Conservation (phyloP, 257 asterid genomes). For the Paulownia fortunei region DNA sequence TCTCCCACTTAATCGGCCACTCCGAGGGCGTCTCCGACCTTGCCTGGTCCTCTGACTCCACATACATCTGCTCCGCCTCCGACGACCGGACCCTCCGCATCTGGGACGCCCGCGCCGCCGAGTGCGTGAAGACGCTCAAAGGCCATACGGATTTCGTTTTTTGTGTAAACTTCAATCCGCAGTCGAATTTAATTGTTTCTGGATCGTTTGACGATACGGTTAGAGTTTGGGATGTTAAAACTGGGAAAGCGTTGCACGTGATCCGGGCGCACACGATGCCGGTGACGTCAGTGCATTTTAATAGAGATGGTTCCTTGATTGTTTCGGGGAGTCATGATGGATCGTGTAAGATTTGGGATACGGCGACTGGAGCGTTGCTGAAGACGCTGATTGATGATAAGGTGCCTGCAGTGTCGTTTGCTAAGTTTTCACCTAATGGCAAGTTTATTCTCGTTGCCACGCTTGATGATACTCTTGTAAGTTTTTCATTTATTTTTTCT, state of each 20-base stretch:
- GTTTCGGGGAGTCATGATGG: conserved; percentile 93
- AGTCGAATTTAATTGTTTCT: conserved; percentile 74
- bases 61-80: conserved; percentile 93
- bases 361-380: conserved; percentile 59
- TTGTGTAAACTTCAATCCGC: conserved; percentile 82
- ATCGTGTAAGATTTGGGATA: conserved; percentile 90
- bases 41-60: conserved; percentile 91
- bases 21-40: conserved; percentile 85
- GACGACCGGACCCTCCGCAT: conserved; percentile 94
- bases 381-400: conserved; percentile 79
- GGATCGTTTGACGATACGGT: conserved; percentile 88
- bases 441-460: conserved; percentile 85
- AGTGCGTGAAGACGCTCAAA: conserved; percentile 76
- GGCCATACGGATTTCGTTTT: conserved; percentile 79
- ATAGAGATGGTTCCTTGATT: conserved; percentile 79
- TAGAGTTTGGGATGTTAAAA: conserved; percentile 87
- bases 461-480: conserved; percentile 84
- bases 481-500: conserved; percentile 29
- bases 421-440: conserved; percentile 92
- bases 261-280: conserved; percentile 81
- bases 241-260: conserved; percentile 69
- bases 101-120: conserved; percentile 81
- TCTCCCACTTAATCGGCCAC: conserved; percentile 74
- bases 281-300: conserved; percentile 80
- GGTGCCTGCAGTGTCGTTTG: conserved; percentile 70